phyloP scores from a whole-genome alignment of 2,329 filamentous ascomycete genomes.

The Colletotrichum kahawae region DNA sequence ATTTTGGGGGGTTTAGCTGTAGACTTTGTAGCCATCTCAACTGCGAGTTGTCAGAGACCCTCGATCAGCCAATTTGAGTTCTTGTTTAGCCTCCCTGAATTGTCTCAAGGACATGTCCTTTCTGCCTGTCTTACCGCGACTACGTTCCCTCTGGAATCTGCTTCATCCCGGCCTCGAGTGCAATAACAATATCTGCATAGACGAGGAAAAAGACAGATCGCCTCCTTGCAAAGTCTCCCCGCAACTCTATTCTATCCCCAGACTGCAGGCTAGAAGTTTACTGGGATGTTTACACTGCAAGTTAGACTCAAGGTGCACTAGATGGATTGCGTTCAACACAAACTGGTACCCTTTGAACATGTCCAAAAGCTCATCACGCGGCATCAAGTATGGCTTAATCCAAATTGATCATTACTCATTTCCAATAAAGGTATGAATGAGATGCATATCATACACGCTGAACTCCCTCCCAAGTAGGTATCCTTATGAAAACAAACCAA shows the following conservation, averaged over 20 bases:
- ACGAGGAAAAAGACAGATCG: background rate
- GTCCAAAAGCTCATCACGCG: background rate
- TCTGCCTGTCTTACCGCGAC: background rate
- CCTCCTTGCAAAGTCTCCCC: background rate
- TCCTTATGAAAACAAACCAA: background rate
- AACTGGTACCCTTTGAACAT: background rate
- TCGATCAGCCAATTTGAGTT: background rate
- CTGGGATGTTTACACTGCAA: background rate
- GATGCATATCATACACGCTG: constrained; percentile 15
- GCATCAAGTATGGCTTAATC: background rate
- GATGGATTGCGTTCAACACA: too few relatives aligned
- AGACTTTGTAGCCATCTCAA: background rate
- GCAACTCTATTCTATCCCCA: background rate
- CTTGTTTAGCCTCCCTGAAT: background rate
- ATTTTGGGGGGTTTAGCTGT: background rate
- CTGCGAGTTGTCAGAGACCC: background rate
- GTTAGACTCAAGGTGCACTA: background rate
- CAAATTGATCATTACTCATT: constrained; percentile 1
- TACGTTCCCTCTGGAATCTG: background rate
- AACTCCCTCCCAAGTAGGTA: constrained; percentile 16
- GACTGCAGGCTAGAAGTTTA: background rate
- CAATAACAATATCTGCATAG: background rate
- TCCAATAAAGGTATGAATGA: background rate
- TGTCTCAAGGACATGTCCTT: background rate
- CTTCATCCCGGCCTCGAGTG: background rate